Evolutionary conservation across 495 filamentous ascomycete genomes (phyloP), one percentile per base, ranked within the genome.

Genomic region (Penicillium tannophilum): DNA sequence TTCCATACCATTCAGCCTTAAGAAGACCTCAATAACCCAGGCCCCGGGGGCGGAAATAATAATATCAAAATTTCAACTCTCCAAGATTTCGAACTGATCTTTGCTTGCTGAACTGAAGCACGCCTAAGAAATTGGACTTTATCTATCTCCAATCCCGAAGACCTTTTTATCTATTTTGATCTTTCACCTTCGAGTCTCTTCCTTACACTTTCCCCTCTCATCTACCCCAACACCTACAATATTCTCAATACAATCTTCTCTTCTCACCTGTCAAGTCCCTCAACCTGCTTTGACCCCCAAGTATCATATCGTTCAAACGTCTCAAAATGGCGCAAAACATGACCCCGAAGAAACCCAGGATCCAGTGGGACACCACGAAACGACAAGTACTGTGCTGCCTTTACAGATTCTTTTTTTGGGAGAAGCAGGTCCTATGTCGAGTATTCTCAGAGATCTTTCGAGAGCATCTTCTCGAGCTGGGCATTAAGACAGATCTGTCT

Each of bases 301-400:
- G 9, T 5, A 24, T 16, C 24, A 47, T 28, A 24, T 19, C 5
- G 9, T 20, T 19, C n/a, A 45, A 16, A 8, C 23, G 1, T 12
- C 19, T 19, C 19, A 47, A 28, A 28, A 47, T 47, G 44, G 20
- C 44, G 4, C 24, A 26, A 16, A 47, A 47, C 2, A 24, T 1
- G 9, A 24, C 10, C 44, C 17, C 17, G 6, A 47, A 47, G 44
- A n/a, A 11, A 57, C 12, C 46, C 48, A 26, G 23, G 2, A n/a
- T 47, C 2, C 33, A 17, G 2, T 58, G 55, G 55, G 28, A 52
- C 31, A 20, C 36, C 4, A 52, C 64, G 8, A 58, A 67, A 31
- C 53, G 67, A 6, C n/a, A 65, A 9, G 35, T 70, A 0, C 54
- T 76, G 9, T 76, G 74, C 24, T 72, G 65, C 16, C 17, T 72